These are phyloP conservation scores for Blastobotrys parvus DNA, from an alignment of 805 yeast genomes.

Conservation along the genomic window DNA sequence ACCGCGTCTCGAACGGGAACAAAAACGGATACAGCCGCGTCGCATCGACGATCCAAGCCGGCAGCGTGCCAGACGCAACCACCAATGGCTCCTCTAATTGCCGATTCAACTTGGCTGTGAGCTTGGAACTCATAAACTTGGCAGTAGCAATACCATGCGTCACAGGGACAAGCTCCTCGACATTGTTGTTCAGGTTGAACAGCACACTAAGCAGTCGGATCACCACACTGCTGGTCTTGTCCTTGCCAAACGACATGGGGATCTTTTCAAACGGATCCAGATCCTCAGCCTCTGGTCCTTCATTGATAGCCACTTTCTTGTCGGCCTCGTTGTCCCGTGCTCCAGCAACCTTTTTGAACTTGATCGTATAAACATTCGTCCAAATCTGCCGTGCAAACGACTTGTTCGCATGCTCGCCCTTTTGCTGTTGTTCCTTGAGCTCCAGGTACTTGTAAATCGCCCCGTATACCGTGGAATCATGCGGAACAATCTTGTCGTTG, in stretches of 20 bases:
- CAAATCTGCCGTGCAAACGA: conserved; percentile 35
- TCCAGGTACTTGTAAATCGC: conserved; percentile 35
- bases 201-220: conserved; percentile 23
- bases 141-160: conserved; percentile 12
- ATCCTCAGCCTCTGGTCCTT: conserved; percentile 17
- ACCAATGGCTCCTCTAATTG: conserved; percentile 85
- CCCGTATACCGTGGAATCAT: conserved; percentile 67
- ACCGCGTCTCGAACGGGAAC: conserved; percentile 75
- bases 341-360: conserved; percentile 32
- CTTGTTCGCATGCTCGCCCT: conserved; percentile 4
- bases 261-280: conserved; percentile 13
- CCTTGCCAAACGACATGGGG: conserved; percentile 19
- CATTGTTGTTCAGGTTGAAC: conserved; percentile 20
- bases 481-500: conserved; percentile 50
- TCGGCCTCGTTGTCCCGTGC: neutral
- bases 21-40: conserved; percentile 70
- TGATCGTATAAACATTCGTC: conserved; percentile 46
- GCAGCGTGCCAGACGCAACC: conserved; percentile 79
- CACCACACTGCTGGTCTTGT: conserved; percentile 12
- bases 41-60: conserved; percentile 74
- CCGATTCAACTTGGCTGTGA: conserved; percentile 76
- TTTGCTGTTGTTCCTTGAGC: conserved; percentile 5
- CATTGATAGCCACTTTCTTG: neutral
- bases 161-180: conserved; percentile 11
- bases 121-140: conserved; percentile 61